Evolutionary conservation across 164 flowering plant genomes (phyloP).

Genomic region (Litsea cubeba): DNA sequence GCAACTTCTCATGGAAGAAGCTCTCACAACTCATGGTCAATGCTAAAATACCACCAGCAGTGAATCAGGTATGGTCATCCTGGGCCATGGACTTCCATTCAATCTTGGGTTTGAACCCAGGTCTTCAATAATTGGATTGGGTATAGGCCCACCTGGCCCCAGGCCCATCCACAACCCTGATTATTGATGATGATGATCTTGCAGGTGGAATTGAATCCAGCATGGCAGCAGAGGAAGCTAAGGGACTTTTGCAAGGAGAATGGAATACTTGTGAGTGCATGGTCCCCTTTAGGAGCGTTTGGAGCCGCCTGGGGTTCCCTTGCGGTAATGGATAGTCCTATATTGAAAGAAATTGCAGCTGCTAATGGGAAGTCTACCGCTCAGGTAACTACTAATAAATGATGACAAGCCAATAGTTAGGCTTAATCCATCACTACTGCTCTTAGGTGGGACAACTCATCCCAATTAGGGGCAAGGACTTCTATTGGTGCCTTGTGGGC

Average conservation of each 20-base stretch:
- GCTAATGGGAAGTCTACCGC: constrained; percentile 23
- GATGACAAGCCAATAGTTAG: no score
- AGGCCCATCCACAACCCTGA: background rate
- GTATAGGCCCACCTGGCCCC: no score
- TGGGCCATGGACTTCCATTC: no score
- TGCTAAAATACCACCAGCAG: constrained; percentile 17
- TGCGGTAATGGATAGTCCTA: constrained; percentile 11
- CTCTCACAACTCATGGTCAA: constrained; percentile 3
- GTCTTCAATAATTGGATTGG: no score
- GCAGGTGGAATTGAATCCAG: constrained; percentile 29
- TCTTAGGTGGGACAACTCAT: no score
- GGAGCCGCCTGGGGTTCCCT: constrained; percentile 23
- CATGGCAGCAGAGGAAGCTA: constrained; percentile 26
- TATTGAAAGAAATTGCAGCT: constrained; percentile 23
- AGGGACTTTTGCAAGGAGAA: constrained; percentile 20
- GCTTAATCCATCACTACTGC: no score
- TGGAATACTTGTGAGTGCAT: constrained; percentile 26
- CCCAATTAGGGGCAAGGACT: no score
- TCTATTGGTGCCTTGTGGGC: no score
- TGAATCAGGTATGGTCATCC: constrained; percentile 7
- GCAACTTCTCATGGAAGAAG: constrained; percentile 20
- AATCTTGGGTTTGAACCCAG: no score
- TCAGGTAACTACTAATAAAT: constrained; percentile 16
- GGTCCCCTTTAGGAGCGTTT: constrained; percentile 28
- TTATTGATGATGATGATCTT: background rate